Conservation (phyloP, 2,329 filamentous ascomycete species). For the Xylariomycetidae sp. region DNA sequence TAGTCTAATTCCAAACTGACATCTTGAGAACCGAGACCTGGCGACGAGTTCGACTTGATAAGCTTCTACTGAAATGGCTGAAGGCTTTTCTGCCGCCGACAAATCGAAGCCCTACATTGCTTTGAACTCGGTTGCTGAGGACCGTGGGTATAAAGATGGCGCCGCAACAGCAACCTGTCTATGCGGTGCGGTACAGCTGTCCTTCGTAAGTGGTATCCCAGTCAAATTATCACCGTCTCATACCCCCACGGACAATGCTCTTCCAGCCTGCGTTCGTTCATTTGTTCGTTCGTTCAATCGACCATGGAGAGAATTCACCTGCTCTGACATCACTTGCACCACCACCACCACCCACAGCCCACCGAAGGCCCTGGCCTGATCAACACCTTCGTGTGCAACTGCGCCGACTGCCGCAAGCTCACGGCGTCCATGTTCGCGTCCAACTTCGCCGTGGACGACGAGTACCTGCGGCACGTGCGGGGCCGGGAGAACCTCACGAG, state of each 20-base stretch:
- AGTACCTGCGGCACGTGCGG: conserved; percentile 42
- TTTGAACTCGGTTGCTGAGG: conserved; percentile 29
- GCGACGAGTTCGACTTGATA: too few relatives aligned
- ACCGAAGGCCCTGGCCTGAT: conserved; percentile 40
- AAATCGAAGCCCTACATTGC: conserved; percentile 27
- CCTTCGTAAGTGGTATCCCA: conserved; percentile 47
- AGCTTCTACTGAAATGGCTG: background rate
- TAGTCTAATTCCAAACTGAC: too few relatives aligned
- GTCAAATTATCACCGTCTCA: too few relatives aligned
- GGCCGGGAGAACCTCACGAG: conserved; percentile 45
- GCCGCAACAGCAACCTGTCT: conserved; percentile 55
- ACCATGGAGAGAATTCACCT: too few relatives aligned
- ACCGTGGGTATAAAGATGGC: conserved; percentile 40
- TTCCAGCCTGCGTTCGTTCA: too few relatives aligned
- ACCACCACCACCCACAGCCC: conserved; percentile 30
- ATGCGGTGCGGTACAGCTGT: conserved; percentile 51
- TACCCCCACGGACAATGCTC: too few relatives aligned
- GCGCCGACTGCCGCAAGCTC: conserved; percentile 57
- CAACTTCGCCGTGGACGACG: conserved; percentile 48
- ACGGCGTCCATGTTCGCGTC: conserved; percentile 59
- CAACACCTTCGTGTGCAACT: conserved; percentile 54
- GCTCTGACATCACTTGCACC: too few relatives aligned
- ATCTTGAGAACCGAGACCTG: too few relatives aligned
- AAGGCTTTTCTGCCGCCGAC: conserved; percentile 7
- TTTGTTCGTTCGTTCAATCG: too few relatives aligned